phyloP scores from a whole-genome alignment of 768 basidiomycete genomes.

The Xanthoconium purpureum region DNA sequence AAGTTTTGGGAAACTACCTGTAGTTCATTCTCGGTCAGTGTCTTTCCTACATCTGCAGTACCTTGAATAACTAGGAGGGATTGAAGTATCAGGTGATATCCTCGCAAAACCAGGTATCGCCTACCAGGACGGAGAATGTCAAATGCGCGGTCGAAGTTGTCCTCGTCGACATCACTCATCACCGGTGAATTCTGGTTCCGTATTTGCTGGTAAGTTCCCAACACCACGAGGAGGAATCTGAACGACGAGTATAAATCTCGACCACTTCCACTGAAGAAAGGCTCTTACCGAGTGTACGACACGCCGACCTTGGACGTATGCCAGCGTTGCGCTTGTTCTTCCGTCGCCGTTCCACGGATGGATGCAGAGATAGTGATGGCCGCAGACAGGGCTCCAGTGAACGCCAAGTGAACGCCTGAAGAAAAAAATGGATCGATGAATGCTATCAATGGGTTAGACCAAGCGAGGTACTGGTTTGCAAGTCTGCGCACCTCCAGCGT shows the following conservation, averaged over 20 bases:
- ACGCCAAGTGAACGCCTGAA: slow-evolving; percentile 9
- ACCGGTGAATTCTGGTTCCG: slow-evolving; percentile 7
- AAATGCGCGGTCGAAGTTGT: slow-evolving; percentile 13
- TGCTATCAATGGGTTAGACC: not conserved
- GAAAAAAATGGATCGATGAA: slow-evolving; percentile 17
- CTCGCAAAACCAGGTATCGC: not conserved
- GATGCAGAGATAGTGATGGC: slow-evolving; percentile 9
- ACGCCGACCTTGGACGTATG: slow-evolving; percentile 10
- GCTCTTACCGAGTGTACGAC: slow-evolving; percentile 5
- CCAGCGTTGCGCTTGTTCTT: slow-evolving; percentile 8
- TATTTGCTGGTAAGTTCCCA: slow-evolving; percentile 13
- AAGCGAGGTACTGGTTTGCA: not conserved
- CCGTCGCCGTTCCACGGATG: slow-evolving; percentile 6
- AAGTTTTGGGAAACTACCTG: not conserved
- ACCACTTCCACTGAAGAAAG: not conserved
- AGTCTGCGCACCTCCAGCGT: slow-evolving; percentile 32
- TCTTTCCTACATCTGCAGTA: slow-evolving; percentile 3
- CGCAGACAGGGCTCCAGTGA: slow-evolving; percentile 9
- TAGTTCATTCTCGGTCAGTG: slow-evolving; percentile 5
- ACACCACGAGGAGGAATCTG: slow-evolving; percentile 9
- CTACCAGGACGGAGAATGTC: slow-evolving; percentile 9
- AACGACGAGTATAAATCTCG: not conserved
- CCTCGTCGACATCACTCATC: slow-evolving; percentile 11
- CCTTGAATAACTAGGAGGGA: slow-evolving; percentile 4
- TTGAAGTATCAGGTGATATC: not conserved